Conservation (phyloP, 75 land plant species). For the Selaginella tamariscina region DNA sequence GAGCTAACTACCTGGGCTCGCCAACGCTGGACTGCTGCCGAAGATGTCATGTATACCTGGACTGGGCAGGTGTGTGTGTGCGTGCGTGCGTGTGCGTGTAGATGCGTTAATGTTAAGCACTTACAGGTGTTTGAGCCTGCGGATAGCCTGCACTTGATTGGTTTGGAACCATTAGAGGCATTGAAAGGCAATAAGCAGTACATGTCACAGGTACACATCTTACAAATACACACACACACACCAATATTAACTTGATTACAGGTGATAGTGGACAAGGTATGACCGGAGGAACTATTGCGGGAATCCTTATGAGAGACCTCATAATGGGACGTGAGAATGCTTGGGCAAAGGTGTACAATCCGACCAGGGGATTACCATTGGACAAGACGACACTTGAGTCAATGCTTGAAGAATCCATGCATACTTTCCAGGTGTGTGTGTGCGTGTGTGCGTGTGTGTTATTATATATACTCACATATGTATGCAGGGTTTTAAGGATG, state of each 20-base stretch:
- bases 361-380: conserved; percentile 4
- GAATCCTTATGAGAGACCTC: conserved; percentile 29
- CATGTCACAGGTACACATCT: conserved; percentile 5
- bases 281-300: conserved; percentile 31
- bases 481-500: conserved; percentile 27
- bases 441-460: too few species aligned
- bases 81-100: neutral
- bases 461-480: too few species aligned
- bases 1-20: conserved; percentile 26
- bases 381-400: conserved; percentile 13
- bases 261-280: conserved; percentile 41
- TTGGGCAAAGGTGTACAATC: conserved; percentile 30
- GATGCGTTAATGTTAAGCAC: neutral
- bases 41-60: conserved; percentile 32
- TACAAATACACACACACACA: too few species aligned
- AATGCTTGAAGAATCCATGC: conserved; percentile 13
- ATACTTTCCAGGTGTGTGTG: conserved; percentile 20
- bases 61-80: conserved; percentile 30
- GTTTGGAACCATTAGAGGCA: conserved; percentile 17
- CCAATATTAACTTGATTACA: too few species aligned
- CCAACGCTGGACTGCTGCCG: conserved; percentile 26
- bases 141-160: conserved; percentile 27
- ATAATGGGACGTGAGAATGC: conserved; percentile 20
- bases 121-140: conserved; percentile 28
- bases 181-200: neutral